Evolutionary conservation across 352 stramenopile species (phyloP).

Genomic region (Salisapilia sapeloensis): DNA sequence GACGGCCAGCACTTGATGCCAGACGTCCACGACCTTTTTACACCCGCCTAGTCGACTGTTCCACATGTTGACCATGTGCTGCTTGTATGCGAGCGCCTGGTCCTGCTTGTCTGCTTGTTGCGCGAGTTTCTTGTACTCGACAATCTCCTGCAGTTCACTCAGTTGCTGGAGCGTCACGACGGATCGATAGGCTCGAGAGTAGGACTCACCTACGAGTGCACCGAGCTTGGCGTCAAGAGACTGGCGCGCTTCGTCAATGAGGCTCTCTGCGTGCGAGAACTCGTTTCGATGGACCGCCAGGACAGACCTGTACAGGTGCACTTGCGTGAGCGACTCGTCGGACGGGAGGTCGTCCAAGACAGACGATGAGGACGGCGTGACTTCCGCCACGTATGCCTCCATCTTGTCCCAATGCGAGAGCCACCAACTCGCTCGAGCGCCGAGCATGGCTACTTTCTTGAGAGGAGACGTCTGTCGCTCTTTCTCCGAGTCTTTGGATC

Average conservation of each 20-base stretch:
- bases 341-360: conserved; percentile 3
- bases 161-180: conserved; percentile 96
- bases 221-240: conserved; percentile 91
- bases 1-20: conserved; percentile 90
- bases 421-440: conserved; percentile 71
- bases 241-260: conserved; percentile 88
- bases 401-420: conserved; percentile 71
- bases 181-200: conserved; percentile 91
- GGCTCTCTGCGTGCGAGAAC: conserved; percentile 80
- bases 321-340: conserved; percentile 13
- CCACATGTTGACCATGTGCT: conserved; percentile 80
- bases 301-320: conserved; percentile 74
- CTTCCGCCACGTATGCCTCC: conserved; percentile 55
- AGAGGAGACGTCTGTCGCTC: conserved; percentile 25
- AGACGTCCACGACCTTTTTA: conserved; percentile 84
- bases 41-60: conserved; percentile 65
- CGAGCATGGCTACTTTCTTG: conserved; percentile 60
- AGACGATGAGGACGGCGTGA: conserved; percentile 1
- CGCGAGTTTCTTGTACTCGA: conserved; percentile 83
- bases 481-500: conserved; percentile 10
- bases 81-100: conserved; percentile 61
- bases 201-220: conserved; percentile 92
- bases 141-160: conserved; percentile 96
- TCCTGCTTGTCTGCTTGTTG: conserved; percentile 46
- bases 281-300: conserved; percentile 88